Evolutionary conservation across 2,329 filamentous ascomycete species (phyloP), one percentile per base, ranked within the genome.

Genomic region (Venturia carpophila): DNA sequence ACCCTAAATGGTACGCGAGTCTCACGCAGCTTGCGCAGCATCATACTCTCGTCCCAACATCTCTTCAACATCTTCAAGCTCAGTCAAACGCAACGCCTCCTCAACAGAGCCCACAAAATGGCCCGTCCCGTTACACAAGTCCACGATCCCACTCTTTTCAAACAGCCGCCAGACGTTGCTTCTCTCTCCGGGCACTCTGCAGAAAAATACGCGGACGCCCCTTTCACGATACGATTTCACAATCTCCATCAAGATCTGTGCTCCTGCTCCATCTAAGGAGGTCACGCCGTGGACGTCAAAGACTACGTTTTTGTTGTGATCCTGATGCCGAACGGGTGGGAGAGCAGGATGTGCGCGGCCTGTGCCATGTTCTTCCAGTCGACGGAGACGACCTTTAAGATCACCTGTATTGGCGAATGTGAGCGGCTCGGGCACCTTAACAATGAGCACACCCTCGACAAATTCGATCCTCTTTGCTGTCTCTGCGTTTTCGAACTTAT

Each of bases 281-380:
- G 92, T 96, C 3, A 99, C 94, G n/a, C 94, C 94, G 70, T 97
- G 93, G 9, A 97, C 92, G 73, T 99, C 94, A 71, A 99, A 97
- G 68, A 99, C 92, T 75, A 99, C 82, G 72, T 96, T 97, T 70
- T 87, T 85, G 74, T 97, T 97, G 71, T 90, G 87, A 67, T 93
- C 88, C n/a, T 86, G 83, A 34, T 83, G 80, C 5, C 92, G 84
- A 17, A 96, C 81, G 2, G 90, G 84, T 0, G 94, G 94, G 21
- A 97, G 80, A 0, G 92, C 92, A 0, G 94, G 94, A 71, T 97
- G 94, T 0, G 90, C 91, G 64, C 84, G 81, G 58, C 81, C 87
- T 0, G 91, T 93, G n/a, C 94, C 94, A 72, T 97, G 96, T 27
- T 92, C 83, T 75, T 97, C 94, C 1, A 99, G 81, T 7, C 94